Base-by-base conservation (phyloP, 2,329 filamentous ascomycete genomes). In the Exophiala phaeomuriformis region DNA sequence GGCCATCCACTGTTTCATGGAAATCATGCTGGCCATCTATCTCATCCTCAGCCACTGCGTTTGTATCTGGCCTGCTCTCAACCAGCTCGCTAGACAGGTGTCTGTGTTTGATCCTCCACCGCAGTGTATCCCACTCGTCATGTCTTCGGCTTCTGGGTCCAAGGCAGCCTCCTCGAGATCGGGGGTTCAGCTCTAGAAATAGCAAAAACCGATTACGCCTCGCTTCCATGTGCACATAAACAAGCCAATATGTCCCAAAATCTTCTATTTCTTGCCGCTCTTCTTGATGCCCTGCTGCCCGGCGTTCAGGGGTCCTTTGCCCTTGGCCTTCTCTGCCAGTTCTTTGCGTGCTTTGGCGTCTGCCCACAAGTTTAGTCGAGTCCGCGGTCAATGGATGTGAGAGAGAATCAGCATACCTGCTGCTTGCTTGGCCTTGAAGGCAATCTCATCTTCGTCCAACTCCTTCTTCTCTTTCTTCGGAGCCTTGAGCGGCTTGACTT, bases 211-310 rank as follows among this genome's bases (percentile, higher is more conserved):
- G 50, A 43, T 42, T 54, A 46, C 57, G 53, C 57, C 57, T 44
- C 32, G 53, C 51, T 52, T 36, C 54, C 53, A 56, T 56, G 40
- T 40, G 37, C 46, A 49, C 56, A 47, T 55, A 42, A 44, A n/a
- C 36, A 30, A 7, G 19, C 28, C 31, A 41, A 9, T 30, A 28
- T 31, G 47, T 32, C 43, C 19, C 28, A n/a, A n/a, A 3, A 3
- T 32, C 37, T 5, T 59, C 36, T 57, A 51, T 65, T 74, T 79
- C 95, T 84, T 96, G 95, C 86, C 96, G 95, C 72, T 90, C 90
- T 95, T 96, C 84, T 96, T 96, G 77, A 97, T 95, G 59, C 89
- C 90, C 74, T 94, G 88, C 46, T 78, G 72, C 33, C 89, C 90
- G 32, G 83, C 85, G 75, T 90, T 90, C 69, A 96, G 70, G 36